Evolutionary conservation across 768 basidiomycete genomes (phyloP).

Genomic region (Tricholoma furcatifolium): DNA sequence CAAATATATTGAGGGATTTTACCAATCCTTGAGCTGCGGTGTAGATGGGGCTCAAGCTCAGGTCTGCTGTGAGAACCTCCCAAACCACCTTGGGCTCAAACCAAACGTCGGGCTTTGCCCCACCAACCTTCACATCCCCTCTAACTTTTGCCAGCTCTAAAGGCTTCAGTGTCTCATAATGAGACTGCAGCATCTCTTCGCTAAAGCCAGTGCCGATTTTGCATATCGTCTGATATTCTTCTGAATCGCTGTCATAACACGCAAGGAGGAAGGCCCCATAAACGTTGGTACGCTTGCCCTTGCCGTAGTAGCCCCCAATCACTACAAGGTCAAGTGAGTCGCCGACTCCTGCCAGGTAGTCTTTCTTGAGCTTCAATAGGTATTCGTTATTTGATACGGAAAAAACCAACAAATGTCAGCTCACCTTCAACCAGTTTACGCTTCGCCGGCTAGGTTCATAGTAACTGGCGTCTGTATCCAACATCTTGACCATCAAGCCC

Average conservation of each 20-base stretch:
- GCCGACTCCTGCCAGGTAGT: slow-evolving; percentile 94
- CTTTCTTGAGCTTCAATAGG: slow-evolving; percentile 84
- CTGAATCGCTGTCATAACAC: slow-evolving; percentile 92
- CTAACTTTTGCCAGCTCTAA: slow-evolving; percentile 69
- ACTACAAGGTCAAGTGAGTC: slow-evolving; percentile 98
- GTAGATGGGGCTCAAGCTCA: slow-evolving; percentile 95
- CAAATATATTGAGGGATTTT: slow-evolving; percentile 24
- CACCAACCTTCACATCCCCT: slow-evolving; percentile 85
- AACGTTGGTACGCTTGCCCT: slow-evolving; percentile 95
- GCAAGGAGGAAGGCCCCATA: slow-evolving; percentile 98
- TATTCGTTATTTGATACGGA: slow-evolving; percentile 4
- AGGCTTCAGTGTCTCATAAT: slow-evolving; percentile 80
- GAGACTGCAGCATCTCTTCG: slow-evolving; percentile 81
- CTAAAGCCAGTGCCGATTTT: slow-evolving; percentile 99
- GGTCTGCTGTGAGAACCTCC: slow-evolving; percentile 97
- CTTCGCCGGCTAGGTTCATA: slow-evolving; percentile 96
- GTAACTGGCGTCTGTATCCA: slow-evolving; percentile 86
- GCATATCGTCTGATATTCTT: slow-evolving; percentile 96
- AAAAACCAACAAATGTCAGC: not conserved
- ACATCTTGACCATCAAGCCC: slow-evolving; percentile 99
- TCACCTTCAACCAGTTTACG: slow-evolving; percentile 97
- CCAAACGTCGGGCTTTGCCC: slow-evolving; percentile 96
- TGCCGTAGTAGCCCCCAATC: slow-evolving; percentile 96
- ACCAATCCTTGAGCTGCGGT: slow-evolving; percentile 93
- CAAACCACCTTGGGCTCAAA: slow-evolving; percentile 97